Evolutionary conservation across 2,329 filamentous ascomycete species (phyloP), one percentile per base, ranked within the genome.

Genomic region (Meredithiella fracta): DNA sequence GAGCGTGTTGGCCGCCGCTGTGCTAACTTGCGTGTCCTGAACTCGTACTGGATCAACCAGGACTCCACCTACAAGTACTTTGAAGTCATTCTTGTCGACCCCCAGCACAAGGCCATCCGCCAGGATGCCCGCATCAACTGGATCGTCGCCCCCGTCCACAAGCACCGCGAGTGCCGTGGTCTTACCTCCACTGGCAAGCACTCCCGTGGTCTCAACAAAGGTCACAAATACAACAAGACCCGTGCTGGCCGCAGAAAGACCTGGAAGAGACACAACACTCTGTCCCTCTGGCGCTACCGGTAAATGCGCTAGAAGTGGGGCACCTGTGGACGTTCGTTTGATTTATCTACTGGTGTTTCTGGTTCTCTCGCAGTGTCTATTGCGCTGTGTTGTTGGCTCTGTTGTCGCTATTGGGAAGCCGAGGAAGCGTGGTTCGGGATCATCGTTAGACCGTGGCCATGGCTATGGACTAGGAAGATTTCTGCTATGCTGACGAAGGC

Each of bases 1-100:
- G 92, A 98, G 85, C 92, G 92, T 86, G 91, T 98, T 72, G 92
- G 94, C 70, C 90, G 90, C 75, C 90, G 91, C 73, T 96, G 90
- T 80, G 89, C 90, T 77, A 98, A 98, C 79, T 77, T 98, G 74
- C 89, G 92, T 71, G 92, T 98, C 70, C 86, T 98, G 70, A 98
- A 98, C 86, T 97, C 91, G 63, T 98, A 98, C 90, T 98, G 94
- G 94, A 88, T 98, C 81, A 98, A 98, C 86, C 89, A 97, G 82
- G 92, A 98, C 80, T 96, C 90, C 61, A 98, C 92, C 76, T 98
- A 97, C 87, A 98, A 98, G 83, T 98, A 98, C 86, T 98, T 82
- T 80, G 92, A 98, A 79, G 84, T 97, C 75, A 97, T 98, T 79
- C 87, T 96, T 70, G 91, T 98, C 72, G 92, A 98, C 79, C 92